Base-by-base conservation (phyloP, 306 rosid species). In the Prunus mume region DNA sequence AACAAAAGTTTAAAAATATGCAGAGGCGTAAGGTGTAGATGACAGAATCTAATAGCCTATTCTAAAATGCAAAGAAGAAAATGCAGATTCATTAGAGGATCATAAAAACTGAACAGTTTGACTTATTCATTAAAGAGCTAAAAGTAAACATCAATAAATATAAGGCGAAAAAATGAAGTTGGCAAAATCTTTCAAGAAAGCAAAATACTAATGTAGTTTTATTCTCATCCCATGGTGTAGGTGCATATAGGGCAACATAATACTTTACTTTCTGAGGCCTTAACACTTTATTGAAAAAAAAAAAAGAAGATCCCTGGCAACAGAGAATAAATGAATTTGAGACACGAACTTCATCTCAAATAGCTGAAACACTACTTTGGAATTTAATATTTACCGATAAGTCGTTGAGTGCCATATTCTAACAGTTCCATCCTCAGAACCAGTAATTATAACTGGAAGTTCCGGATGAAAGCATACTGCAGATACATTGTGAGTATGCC, bases 391-490 rank as follows among this genome's bases (percentile, higher is more conserved):
- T 54, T 84, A 95, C 99, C 99, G 88, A 63, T 95, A 95, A 57
- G 99, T 95, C 67, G 96, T 92, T 38, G 99, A 83, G 76, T 95
- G 99, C 99, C 97, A 95, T 75, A 95, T 92, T 68, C 97, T 94
- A 73, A 95, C 93, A 61, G 97, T 95, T 69, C 99, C 99, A 87
- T 95, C 99, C 86, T 95, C 99, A 71, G 97, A 90, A 78, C 99
- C 99, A 74, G 99, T 95, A 80, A 95, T 84, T 78, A 95, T 95
- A 79, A 95, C 86, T 64, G 99, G 99, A 78, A 95, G 91, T 67
- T 92, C 99, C 19, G 99, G 99, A 83, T 95, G 99, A 83, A 95
- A 95, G 81, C 97, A 95, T 62, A 92, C 99, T 62, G 99, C 97
- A 82, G 99, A 95, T 20, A 95, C 92, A 87, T 95, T 95, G 86